A percentile compares a stretch with the other conserved stretches of the same genome.
Conservation (phyloP, 768 basidiomycete genomes). For the Mrakia gelida region DNA sequence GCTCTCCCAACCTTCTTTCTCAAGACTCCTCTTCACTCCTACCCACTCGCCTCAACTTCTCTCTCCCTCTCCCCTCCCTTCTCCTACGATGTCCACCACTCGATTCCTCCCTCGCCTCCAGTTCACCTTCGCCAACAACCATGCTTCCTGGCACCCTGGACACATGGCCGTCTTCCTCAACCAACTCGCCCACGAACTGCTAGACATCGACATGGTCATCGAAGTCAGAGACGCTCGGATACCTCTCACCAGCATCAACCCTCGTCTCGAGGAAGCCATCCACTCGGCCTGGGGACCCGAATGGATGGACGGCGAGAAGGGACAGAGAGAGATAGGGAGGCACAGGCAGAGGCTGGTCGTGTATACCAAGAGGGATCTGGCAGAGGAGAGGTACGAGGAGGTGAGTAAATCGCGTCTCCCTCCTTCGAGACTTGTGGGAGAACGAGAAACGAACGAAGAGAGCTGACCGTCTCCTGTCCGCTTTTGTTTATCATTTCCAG, state of each 20-base stretch:
- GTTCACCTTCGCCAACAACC: slow-evolving; percentile 27
- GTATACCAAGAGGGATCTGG: slow-evolving; percentile 87
- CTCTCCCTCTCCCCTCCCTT: too few relatives aligned
- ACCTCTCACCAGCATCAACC: slow-evolving; percentile 90
- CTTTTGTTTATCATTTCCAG: slow-evolving; percentile 33
- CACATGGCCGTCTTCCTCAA: slow-evolving; percentile 88
- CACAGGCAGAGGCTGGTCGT: slow-evolving; percentile 82
- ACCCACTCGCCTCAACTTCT: not conserved
- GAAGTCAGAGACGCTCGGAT: slow-evolving; percentile 90
- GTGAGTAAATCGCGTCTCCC: slow-evolving; percentile 48
- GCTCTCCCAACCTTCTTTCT: not conserved
- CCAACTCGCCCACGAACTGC: slow-evolving; percentile 68
- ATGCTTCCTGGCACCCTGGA: slow-evolving; percentile 50
- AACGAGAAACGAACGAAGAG: too few relatives aligned
- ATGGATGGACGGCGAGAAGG: slow-evolving; percentile 30
- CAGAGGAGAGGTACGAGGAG: slow-evolving; percentile 80
- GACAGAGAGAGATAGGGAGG: slow-evolving; percentile 38
- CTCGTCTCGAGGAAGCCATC: slow-evolving; percentile 65
- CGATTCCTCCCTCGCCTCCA: slow-evolving; percentile 26
- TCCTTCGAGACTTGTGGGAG: too few relatives aligned
- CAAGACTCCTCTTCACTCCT: not conserved
- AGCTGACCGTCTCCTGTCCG: not conserved
- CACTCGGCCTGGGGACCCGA: slow-evolving; percentile 37
- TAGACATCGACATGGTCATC: slow-evolving; percentile 68
- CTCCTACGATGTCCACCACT: not conserved